These are phyloP conservation scores for Pyrus bretschneideri DNA, from an alignment of 306 rosid species.

Conservation along the genomic window DNA sequence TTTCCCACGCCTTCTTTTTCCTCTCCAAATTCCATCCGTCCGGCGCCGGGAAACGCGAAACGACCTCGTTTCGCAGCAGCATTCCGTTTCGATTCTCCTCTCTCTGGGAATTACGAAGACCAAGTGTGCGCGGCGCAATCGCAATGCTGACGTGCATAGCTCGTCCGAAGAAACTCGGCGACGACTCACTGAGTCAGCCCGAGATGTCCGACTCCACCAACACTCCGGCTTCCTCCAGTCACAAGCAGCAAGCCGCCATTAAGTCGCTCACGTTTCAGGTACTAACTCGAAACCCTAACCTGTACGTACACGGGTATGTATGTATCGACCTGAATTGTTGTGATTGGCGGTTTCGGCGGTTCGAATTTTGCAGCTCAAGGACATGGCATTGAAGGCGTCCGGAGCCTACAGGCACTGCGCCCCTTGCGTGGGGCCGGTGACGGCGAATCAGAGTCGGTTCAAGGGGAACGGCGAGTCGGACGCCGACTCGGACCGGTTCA, in stretches of 20 bases:
- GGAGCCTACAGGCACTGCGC: conserved; percentile 80
- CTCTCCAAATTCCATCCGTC: background rate
- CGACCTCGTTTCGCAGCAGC: background rate
- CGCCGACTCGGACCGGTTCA: conserved; percentile 66
- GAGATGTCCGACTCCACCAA: conserved; percentile 54
- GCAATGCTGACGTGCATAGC: conserved; percentile 90
- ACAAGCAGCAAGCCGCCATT: conserved; percentile 48
- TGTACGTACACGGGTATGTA: too few species aligned
- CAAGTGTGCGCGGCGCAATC: background rate
- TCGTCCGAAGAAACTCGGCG: conserved; percentile 79
- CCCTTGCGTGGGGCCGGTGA: conserved; percentile 60
- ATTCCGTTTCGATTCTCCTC: background rate
- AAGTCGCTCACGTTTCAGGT: conserved; percentile 86
- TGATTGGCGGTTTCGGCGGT: background rate
- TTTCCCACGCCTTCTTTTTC: background rate
- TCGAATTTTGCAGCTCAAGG: conserved; percentile 48
- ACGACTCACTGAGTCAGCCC: conserved; percentile 49
- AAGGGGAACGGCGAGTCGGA: conserved; percentile 48
- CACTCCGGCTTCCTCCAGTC: conserved; percentile 22
- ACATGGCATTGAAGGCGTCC: conserved; percentile 92
- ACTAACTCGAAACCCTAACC: background rate
- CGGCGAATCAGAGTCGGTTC: conserved; percentile 26
- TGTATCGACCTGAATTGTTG: background rate
- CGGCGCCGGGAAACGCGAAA: background rate
- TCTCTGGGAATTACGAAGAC: background rate